These are phyloP conservation scores for Mortierella polycephala DNA, from an alignment of 371 early-diverging fungal genomes.

Conservation along the genomic window DNA sequence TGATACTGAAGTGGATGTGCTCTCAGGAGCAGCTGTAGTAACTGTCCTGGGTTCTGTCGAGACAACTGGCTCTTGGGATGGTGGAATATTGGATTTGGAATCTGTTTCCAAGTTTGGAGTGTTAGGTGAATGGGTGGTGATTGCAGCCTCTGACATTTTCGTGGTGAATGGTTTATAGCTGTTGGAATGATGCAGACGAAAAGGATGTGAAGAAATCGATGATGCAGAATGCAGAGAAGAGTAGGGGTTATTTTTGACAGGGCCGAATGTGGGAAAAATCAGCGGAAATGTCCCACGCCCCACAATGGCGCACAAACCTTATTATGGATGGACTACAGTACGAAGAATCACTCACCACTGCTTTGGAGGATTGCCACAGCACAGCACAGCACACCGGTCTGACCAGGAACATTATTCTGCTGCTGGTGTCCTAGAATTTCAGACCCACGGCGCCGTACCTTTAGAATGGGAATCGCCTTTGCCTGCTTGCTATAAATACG, in stretches of 20 bases:
- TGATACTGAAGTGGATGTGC: constrained; percentile 4
- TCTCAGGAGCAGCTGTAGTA: too few species aligned
- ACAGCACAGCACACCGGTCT: neutral
- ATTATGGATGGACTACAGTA: too few species aligned
- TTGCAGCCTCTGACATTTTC: constrained; percentile 3
- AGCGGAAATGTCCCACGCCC: too few species aligned
- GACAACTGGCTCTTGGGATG: too few species aligned
- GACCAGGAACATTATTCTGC: constrained; percentile 1
- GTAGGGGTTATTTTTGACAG: neutral
- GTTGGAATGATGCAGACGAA: constrained; percentile 3
- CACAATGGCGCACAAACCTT: too few species aligned
- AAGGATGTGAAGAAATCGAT: neutral
- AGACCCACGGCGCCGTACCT: too few species aligned
- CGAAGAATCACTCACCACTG: too few species aligned
- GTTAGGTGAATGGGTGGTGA: neutral
- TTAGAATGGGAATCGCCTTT: too few species aligned
- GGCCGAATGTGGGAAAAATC: neutral
- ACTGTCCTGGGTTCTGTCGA: too few species aligned
- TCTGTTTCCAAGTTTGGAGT: neutral
- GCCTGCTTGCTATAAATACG: too few species aligned
- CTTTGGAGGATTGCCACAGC: too few species aligned
- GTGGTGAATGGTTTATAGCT: neutral
- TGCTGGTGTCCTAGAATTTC: neutral
- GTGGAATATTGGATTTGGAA: neutral
- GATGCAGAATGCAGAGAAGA: too few species aligned